Percentiles rank a stretch among this genome's conserved stretches.
Conservation (phyloP, 805 yeast genomes). For the Candida qinlingensis region DNA sequence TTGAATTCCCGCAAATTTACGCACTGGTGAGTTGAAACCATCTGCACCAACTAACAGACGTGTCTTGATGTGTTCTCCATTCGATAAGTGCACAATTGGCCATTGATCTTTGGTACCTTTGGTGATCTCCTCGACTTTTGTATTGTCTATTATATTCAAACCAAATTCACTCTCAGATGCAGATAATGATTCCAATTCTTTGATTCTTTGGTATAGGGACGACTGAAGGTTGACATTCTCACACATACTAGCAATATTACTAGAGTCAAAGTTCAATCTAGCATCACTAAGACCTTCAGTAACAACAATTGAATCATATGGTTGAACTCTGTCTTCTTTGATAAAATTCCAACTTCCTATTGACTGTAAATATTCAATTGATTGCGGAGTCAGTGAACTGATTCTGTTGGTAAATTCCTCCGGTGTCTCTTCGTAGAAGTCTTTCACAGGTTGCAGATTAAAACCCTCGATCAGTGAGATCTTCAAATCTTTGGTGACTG, state of each 20-base stretch:
- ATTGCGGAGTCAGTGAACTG: conserved; percentile 78
- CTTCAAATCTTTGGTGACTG: conserved; percentile 50
- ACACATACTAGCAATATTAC: conserved; percentile 74
- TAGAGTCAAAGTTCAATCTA: conserved; percentile 63
- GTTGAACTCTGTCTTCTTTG: conserved; percentile 63
- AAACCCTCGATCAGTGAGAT: conserved; percentile 74
- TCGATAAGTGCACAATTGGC: conserved; percentile 69
- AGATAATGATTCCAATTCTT: conserved; percentile 32
- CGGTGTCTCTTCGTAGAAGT: conserved; percentile 35
- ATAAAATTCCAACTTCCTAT: conserved; percentile 78
- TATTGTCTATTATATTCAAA: conserved; percentile 51
- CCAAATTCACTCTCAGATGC: conserved; percentile 14
- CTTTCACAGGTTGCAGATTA: conserved; percentile 45
- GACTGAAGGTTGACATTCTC: conserved; percentile 84
- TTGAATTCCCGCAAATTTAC: conserved; percentile 73
- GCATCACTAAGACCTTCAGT: conserved; percentile 79
- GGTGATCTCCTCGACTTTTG: conserved; percentile 58
- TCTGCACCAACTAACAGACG: conserved; percentile 91
- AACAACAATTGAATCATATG: conserved; percentile 76
- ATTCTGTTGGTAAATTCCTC: conserved; percentile 69
- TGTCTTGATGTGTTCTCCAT: conserved; percentile 59
- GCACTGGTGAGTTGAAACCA: conserved; percentile 91
- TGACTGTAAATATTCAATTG: conserved; percentile 56
- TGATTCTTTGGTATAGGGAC: conserved; percentile 52
- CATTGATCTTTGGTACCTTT: conserved; percentile 44